These are phyloP conservation scores for Aristolochia contorta DNA, from an alignment of 164 flowering plant genomes.

Conservation along the genomic window DNA sequence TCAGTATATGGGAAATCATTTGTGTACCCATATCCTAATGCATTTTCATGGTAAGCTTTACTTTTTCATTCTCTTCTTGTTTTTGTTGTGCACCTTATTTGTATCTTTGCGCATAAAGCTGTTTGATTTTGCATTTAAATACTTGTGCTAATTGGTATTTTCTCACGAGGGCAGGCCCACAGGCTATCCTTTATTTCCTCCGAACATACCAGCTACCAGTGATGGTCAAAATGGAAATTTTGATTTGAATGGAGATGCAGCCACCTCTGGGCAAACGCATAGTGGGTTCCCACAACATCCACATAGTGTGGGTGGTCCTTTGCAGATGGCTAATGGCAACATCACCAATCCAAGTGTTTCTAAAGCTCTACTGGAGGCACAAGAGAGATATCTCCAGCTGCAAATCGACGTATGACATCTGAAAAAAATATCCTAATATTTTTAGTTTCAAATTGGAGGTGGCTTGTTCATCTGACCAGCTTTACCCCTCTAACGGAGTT, in stretches of 20 bases:
- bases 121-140: not conserved
- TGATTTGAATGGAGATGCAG: constrained; percentile 17
- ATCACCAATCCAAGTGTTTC: constrained; percentile 11
- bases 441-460: not conserved
- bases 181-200: constrained; percentile 46
- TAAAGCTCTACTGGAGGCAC: constrained; percentile 33
- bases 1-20: constrained; percentile 74
- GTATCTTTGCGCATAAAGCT: too few species aligned
- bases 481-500: too few species aligned
- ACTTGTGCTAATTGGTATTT: not conserved
- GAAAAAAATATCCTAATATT: too few species aligned
- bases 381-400: constrained; percentile 27
- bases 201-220: constrained; percentile 12
- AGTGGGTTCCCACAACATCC: constrained; percentile 16
- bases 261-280: constrained; percentile 16
- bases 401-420: constrained; percentile 52
- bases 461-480: not conserved
- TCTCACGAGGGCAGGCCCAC: constrained; percentile 34
- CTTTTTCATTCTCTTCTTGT: not conserved
- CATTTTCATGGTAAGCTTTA: constrained; percentile 46
- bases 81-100: too few species aligned
- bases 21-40: constrained; percentile 71
- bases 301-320: constrained; percentile 18
- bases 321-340: constrained; percentile 15
- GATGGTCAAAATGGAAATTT: constrained; percentile 7